Base-by-base conservation (phyloP, 108 stramenopile genomes). In the Fragilariopsis cylindrus region DNA sequence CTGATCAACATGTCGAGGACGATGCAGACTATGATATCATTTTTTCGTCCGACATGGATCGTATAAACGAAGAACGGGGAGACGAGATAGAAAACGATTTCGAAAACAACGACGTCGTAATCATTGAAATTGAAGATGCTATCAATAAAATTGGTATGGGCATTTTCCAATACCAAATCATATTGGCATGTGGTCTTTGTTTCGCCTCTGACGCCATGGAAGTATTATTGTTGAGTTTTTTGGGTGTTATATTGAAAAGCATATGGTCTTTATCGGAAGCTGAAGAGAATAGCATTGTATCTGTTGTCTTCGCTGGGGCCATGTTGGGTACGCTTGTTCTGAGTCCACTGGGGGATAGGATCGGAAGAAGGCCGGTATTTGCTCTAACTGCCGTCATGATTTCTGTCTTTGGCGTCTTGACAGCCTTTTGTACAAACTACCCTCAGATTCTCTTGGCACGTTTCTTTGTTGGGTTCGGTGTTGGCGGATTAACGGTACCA, bases 151-250 rank as follows among this genome's bases (percentile, higher is more conserved):
- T 91, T 39, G 85, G 90, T 13, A 81, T 84, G 78, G 90, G 90
- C 0, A 40, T 46, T 8, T 94, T 92, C 58, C 93, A 92, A 67
- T 39, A 70, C 8, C 40, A 67, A 5, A 76, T 94, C 30, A 46
- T 91, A 5, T 65, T 88, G 47, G 86, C 88, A 0, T 70, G 70
- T 46, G 93, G 93, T 3, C 73, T 91, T 4, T 90, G 89, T 64
- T 92, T 94, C 69, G 84, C 83, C 3, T 80, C 90, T 30, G 93
- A 94, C 60, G 84, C 85, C 49, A 84, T 90, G 46, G 90, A 94
- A 80, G 65, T 90, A 12, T 75, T 88, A 71, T 75, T 94, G 3
- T 70, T 94, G 44, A 79, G 79, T 16, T 89, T 92, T 49, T 69
- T 94, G 0, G 70, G 86, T 4, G 49, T 82, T 8, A 77, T 84